Evolutionary conservation across 257 asterid genomes (phyloP).

Genomic region (Apocynum venetum): DNA sequence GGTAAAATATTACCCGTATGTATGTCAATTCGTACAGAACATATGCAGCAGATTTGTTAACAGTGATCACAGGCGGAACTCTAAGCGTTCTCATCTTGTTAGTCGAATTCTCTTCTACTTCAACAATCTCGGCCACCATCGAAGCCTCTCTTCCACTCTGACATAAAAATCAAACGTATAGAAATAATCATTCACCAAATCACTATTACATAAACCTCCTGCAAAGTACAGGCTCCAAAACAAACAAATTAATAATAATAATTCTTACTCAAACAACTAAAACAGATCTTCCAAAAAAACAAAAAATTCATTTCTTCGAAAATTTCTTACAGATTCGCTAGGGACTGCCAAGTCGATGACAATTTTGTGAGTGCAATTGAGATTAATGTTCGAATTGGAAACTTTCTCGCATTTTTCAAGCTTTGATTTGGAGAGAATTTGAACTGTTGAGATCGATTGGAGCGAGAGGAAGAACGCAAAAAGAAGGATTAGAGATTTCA

Average conservation of each 20-base stretch:
- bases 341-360: conserved; percentile 86
- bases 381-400: conserved; percentile 45
- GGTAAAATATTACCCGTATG: conserved; percentile 50
- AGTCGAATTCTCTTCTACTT: conserved; percentile 84
- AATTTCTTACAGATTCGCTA: conserved; percentile 57
- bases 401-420: conserved; percentile 71
- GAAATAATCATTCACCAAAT: background rate
- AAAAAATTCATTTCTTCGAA: background rate
- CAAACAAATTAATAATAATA: background rate
- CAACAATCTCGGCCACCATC: conserved; percentile 91
- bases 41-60: conserved; percentile 81
- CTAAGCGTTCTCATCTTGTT: conserved; percentile 76
- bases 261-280: background rate
- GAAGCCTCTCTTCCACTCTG: conserved; percentile 96
- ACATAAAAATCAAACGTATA: background rate
- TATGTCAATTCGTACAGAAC: conserved; percentile 76
- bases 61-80: conserved; percentile 71
- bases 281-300: background rate
- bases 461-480: conserved; percentile 18
- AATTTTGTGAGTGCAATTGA: conserved; percentile 74
- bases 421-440: conserved; percentile 78
- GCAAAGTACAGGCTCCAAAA: background rate
- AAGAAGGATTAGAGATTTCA: conserved; percentile 18
- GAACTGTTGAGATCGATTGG: conserved; percentile 26
- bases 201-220: background rate